Evolutionary conservation across 192 early-diverging fungal species (phyloP).

Genomic region (Mortierella alpina): DNA sequence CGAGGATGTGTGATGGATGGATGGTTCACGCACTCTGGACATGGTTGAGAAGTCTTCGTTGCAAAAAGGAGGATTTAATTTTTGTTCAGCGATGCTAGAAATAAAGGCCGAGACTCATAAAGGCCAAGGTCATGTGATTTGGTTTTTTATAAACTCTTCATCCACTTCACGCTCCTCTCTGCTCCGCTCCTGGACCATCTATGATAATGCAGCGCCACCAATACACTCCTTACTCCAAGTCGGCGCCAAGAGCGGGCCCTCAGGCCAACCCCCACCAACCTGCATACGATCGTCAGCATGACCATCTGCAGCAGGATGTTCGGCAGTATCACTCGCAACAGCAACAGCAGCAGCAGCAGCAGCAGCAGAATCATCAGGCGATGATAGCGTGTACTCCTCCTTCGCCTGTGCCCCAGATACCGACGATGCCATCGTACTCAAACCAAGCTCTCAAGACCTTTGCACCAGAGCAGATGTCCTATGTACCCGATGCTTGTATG

Average conservation of each 20-base stretch:
- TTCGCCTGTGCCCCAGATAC: not conserved
- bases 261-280: too few species aligned
- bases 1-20: not conserved
- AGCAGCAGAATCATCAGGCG: too few species aligned
- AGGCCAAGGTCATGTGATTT: too few species aligned
- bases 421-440: constrained; percentile 14
- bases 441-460: constrained; percentile 28
- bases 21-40: constrained; percentile 51
- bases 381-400: not conserved
- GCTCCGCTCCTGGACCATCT: too few species aligned
- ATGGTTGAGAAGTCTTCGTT: constrained; percentile 44
- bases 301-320: too few species aligned
- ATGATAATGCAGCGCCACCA: constrained; percentile 2
- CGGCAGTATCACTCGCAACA: too few species aligned
- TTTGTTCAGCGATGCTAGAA: not conserved
- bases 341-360: too few species aligned
- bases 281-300: too few species aligned
- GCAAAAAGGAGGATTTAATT: constrained; percentile 41
- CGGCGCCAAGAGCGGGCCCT: not conserved
- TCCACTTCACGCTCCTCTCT: not conserved
- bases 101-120: too few species aligned
- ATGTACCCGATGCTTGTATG: constrained; percentile 22
- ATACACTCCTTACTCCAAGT: not conserved
- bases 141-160: too few species aligned
- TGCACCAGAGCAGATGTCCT: constrained; percentile 17